Conservation (phyloP, 2,329 filamentous ascomycete genomes). For the Cordyceps cicadae region DNA sequence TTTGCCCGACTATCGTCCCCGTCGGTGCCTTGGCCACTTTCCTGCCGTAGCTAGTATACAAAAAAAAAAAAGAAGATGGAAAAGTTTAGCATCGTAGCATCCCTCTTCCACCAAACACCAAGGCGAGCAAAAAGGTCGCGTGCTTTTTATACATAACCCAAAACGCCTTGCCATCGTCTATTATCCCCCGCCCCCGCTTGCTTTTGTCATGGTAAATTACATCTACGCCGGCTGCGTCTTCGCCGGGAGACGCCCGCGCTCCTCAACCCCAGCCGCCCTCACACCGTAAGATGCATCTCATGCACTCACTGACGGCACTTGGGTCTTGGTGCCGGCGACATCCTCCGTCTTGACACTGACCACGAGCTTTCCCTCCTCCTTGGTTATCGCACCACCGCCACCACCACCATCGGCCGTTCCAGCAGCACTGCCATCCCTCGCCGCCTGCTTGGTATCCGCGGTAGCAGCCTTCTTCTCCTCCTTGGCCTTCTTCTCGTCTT, state of each 20-base stretch:
- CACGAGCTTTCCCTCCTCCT: neutral
- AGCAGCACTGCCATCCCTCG: neutral
- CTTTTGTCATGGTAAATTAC: neutral
- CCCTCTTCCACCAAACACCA: neutral
- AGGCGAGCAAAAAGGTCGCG: neutral
- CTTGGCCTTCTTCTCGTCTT: conserved; percentile 12
- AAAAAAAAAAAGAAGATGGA: neutral
- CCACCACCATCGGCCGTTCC: neutral
- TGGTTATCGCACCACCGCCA: neutral
- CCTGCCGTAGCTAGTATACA: neutral
- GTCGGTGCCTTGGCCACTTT: neutral
- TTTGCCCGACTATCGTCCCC: neutral
- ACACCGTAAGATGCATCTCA: neutral
- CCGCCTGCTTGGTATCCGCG: neutral
- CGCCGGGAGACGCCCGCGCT: too few relatives aligned
- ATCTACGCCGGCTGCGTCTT: neutral
- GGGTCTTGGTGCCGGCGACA: neutral
- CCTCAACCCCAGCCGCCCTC: neutral
- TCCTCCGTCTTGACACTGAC: neutral
- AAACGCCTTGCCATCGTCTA: conserved; percentile 1
- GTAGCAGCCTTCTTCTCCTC: conserved; percentile 8
- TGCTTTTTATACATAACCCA: neutral
- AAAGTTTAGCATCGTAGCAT: neutral
- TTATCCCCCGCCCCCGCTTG: neutral
- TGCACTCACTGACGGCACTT: neutral